Conservation (phyloP, 169 alveolate genomes). For the Eimeria sp. region DNA sequence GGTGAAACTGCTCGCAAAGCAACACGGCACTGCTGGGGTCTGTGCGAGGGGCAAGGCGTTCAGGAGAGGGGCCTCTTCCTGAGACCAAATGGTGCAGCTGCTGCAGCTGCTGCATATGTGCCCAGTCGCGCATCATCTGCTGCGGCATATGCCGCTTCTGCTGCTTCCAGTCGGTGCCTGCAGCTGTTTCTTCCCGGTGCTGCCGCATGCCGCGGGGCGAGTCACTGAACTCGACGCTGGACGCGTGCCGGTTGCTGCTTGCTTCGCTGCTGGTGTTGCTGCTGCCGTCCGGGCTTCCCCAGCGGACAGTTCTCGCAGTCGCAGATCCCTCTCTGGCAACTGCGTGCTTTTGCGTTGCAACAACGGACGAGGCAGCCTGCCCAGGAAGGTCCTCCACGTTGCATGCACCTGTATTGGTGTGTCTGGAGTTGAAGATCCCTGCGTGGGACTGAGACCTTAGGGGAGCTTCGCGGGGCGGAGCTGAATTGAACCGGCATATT, state of each 20-base stretch:
- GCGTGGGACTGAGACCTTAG: conserved; percentile 18
- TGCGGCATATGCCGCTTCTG: neutral
- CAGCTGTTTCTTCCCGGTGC: neutral
- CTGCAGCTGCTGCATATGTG: conserved; percentile 35
- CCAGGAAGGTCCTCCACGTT: neutral
- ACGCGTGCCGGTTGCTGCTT: neutral
- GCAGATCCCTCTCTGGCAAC: neutral
- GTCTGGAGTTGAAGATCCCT: neutral
- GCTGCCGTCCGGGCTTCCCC: conserved; percentile 24
- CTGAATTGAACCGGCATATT: conserved; percentile 47
- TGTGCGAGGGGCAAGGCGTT: conserved; percentile 34
- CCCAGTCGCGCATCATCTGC: conserved; percentile 36
- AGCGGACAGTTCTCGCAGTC: conserved; percentile 41
- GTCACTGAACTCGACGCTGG: neutral
- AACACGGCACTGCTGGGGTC: conserved; percentile 72
- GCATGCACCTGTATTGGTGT: neutral
- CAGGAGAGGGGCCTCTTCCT: conserved; percentile 22
- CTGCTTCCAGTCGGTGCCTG: conserved; percentile 6
- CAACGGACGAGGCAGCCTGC: neutral
- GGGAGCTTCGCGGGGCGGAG: neutral
- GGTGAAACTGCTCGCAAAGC: conserved; percentile 82
- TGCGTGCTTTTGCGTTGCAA: neutral
- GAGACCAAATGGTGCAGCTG: conserved; percentile 46
- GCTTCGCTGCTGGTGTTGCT: neutral
- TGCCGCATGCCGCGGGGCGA: neutral